Evolutionary conservation across 2,329 filamentous ascomycete species (phyloP), one percentile per base, ranked within the genome.

Genomic region (Zasmidium cellare): DNA sequence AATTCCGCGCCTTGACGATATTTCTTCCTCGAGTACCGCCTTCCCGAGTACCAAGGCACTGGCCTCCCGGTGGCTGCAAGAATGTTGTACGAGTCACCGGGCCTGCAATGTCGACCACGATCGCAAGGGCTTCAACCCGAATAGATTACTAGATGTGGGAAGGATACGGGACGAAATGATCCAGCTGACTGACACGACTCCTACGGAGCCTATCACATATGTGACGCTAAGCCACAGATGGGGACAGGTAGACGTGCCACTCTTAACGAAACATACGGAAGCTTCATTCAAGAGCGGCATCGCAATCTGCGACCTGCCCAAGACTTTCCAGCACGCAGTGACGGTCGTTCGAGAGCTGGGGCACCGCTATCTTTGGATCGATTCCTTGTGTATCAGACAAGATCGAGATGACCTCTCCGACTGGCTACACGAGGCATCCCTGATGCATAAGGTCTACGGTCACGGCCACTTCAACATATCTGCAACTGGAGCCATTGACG

Each of bases 371-470:
- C 31, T 58, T 3, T 58, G 56, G 56, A 50, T 58, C 22, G 51
- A 58, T n/a, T 54, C 38, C 9, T 20, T 58, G 25, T 58, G 51
- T 31, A 58, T 58, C 22, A 50, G 31, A 16, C 56, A 58, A 28
- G 49, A 58, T 24, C 31, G 38, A 22, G 46, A 25, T 5, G 58
- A 55, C 20, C 18, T 41, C 12, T 16, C 19, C 28, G 62, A 66
- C 54, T 66, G 59, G 59, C 7, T n/a, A 16, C 24, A 12, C 3
- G 55, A 60, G 19, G 44, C 54, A 18, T 50, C 47, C 7, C 18
- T 25, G 24, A 60, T 60, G 58, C 28, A 51, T 11, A 47, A 53
- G 28, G 55, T 57, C 5, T 60, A 57, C 35, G 23, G 47, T 14
- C 49, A 56, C n/a, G 46, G 31, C 5, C 20, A 18, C 22, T 19